Conservation (phyloP, 1,284 basidiomycete species). For the Irpex lacteus region DNA sequence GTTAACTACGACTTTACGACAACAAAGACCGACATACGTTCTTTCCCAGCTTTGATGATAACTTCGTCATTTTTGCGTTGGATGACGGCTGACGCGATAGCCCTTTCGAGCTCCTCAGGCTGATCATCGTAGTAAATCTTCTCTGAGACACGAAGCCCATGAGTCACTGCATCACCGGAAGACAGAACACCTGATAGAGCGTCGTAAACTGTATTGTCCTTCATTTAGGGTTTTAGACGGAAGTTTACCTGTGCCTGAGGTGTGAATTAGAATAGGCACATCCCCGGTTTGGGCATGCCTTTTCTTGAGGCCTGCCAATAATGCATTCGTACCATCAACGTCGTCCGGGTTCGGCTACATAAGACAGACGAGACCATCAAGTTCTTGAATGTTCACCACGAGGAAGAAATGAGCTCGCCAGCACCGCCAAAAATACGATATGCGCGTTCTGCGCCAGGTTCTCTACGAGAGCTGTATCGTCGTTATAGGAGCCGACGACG, state of each 20-base stretch:
- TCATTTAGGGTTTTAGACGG: too few species aligned
- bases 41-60: conserved; percentile 29
- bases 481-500: conserved; percentile 16
- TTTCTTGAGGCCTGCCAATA: conserved; percentile 44
- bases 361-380: not conserved
- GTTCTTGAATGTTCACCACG: not conserved
- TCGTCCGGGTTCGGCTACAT: conserved; percentile 46
- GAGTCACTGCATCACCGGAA: conserved; percentile 32
- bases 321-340: conserved; percentile 36
- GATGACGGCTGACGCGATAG: conserved; percentile 14
- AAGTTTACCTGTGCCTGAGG: conserved; percentile 44
- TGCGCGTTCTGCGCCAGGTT: conserved; percentile 15
- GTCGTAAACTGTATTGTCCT: too few species aligned
- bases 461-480: conserved; percentile 16
- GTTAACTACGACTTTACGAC: not conserved
- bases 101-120: conserved; percentile 33
- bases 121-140: conserved; percentile 44
- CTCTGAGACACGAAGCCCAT: conserved; percentile 35
- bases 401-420: conserved; percentile 2
- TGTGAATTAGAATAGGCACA: conserved; percentile 47
- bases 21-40: conserved; percentile 21
- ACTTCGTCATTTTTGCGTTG: conserved; percentile 30
- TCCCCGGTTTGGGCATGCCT: conserved; percentile 34
- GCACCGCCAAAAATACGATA: conserved; percentile 17
- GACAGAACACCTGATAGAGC: conserved; percentile 32